Conservation (phyloP, 208 protist genomes). For the Leishmania mexicana region DNA sequence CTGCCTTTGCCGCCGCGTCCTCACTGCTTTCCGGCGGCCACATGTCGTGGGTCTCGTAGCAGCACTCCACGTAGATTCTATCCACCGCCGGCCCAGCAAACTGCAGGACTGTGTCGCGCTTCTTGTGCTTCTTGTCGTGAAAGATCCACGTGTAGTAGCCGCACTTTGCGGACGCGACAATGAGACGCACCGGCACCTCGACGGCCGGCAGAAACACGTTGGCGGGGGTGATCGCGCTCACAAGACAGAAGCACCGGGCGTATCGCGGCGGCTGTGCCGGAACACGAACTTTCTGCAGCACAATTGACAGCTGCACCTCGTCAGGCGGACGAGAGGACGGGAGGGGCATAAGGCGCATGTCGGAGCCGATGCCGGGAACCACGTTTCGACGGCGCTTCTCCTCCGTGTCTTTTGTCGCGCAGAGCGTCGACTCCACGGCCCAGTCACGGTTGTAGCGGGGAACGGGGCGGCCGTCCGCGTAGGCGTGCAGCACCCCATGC, state of each 20-base stretch:
- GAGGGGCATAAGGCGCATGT: constrained; percentile 21
- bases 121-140: constrained; percentile 29
- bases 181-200: constrained; percentile 40
- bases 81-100: constrained; percentile 46
- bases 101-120: constrained; percentile 30
- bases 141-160: constrained; percentile 72
- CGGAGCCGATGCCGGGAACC: constrained; percentile 37
- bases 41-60: constrained; percentile 53
- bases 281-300: constrained; percentile 62
- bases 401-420: constrained; percentile 50
- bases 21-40: not conserved
- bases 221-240: constrained; percentile 55
- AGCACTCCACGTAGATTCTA: constrained; percentile 79
- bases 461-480: constrained; percentile 28
- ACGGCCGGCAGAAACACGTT: constrained; percentile 66
- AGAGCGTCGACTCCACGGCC: constrained; percentile 52
- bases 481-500: constrained; percentile 31
- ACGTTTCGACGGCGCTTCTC: constrained; percentile 68
- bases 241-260: constrained; percentile 70
- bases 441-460: constrained; percentile 34
- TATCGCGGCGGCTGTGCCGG: constrained; percentile 27
- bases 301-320: constrained; percentile 28
- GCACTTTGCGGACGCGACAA: constrained; percentile 37
- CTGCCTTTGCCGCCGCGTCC: not conserved
- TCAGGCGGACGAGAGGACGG: constrained; percentile 13